Evolutionary conservation across 345 rosid genomes (phyloP).

Genomic region (Gossypium raimondii): DNA sequence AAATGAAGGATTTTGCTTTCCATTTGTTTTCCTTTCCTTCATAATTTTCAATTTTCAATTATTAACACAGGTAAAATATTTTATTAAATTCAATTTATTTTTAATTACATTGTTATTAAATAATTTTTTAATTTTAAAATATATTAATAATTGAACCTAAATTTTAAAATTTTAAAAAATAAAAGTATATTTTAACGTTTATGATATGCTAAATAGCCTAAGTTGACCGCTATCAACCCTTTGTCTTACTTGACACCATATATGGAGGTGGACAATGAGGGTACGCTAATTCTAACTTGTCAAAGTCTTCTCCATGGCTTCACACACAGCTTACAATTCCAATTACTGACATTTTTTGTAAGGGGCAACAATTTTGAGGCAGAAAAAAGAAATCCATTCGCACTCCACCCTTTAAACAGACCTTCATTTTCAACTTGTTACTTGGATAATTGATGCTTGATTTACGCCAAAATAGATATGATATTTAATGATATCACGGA

Average conservation of each 20-base stretch:
- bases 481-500: too few relatives aligned
- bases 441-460: background rate
- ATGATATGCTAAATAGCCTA: background rate
- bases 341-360: background rate
- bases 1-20: too few relatives aligned
- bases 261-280: too few relatives aligned
- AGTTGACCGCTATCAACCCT: background rate
- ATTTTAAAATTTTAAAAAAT: too few relatives aligned
- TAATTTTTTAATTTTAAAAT: too few relatives aligned
- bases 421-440: background rate
- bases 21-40: too few relatives aligned
- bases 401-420: background rate
- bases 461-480: background rate
- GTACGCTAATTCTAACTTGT: background rate
- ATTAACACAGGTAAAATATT: too few relatives aligned
- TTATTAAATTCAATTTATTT: too few relatives aligned
- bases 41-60: too few relatives aligned
- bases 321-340: background rate
- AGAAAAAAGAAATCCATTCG: background rate
- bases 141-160: fast-evolving
- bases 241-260: background rate
- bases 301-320: background rate
- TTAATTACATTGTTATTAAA: too few relatives aligned
- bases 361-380: background rate
- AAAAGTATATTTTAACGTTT: too few relatives aligned